A percentile compares a stretch with the other conserved stretches of the same genome.
phyloP scores from a whole-genome alignment of 1,284 basidiomycete species.

The Ganoderma lingzhi region DNA sequence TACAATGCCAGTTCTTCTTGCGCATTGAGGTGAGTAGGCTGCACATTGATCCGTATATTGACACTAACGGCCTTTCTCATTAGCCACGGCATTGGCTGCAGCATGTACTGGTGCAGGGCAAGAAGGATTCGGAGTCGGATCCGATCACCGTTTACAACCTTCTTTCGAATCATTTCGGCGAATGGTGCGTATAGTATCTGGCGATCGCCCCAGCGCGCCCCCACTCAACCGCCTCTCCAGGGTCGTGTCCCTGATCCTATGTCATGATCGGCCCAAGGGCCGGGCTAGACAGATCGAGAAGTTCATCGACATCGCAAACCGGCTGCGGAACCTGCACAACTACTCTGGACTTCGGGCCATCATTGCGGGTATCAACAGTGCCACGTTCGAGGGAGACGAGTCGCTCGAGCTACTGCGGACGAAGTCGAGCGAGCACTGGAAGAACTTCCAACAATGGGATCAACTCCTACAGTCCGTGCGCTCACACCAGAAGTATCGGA shows the following conservation, averaged over 20 bases:
- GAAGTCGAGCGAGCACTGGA: conserved; percentile 68
- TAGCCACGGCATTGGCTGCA: conserved; percentile 85
- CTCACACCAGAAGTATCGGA: conserved; percentile 80
- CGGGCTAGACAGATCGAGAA: conserved; percentile 80
- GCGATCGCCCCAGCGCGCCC: not conserved
- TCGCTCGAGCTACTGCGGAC: conserved; percentile 73
- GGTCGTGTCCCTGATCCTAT: conserved; percentile 82
- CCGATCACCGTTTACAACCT: conserved; percentile 74
- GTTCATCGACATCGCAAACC: conserved; percentile 77
- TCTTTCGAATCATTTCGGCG: conserved; percentile 78
- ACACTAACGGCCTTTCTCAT: conserved; percentile 11
- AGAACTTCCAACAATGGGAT: conserved; percentile 80
- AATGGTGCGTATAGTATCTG: conserved; percentile 61
- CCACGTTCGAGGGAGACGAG: conserved; percentile 73
- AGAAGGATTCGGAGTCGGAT: conserved; percentile 68
- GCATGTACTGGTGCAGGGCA: conserved; percentile 72
- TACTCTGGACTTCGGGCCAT: conserved; percentile 84
- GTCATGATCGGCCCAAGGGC: conserved; percentile 72
- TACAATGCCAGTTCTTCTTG: conserved; percentile 69
- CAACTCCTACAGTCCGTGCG: conserved; percentile 75
- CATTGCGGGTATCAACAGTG: conserved; percentile 83
- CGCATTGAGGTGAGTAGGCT: conserved; percentile 65
- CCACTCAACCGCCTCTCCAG: conserved; percentile 30
- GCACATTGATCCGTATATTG: not conserved
- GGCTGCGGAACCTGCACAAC: conserved; percentile 74